A percentile compares a stretch with the other conserved stretches of the same genome.
phyloP scores from a whole-genome alignment of 176 grass and related monocot genomes.

The Oryza nivara region DNA sequence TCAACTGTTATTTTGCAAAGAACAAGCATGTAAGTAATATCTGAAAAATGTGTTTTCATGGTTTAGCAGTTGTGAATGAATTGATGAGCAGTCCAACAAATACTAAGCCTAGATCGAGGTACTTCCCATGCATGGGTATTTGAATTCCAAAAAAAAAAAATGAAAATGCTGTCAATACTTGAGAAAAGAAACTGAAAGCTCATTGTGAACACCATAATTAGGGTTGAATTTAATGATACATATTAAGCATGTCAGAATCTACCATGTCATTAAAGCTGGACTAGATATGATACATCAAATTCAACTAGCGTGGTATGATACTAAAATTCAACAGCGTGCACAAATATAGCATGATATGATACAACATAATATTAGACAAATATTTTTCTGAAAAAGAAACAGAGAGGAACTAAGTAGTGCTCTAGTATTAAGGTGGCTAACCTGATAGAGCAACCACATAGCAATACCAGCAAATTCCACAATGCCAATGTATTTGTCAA shows the following conservation, averaged over 20 bases:
- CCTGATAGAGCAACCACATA: constrained; percentile 96
- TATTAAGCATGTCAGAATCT: not conserved
- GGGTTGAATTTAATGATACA: not conserved
- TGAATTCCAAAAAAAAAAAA: not conserved
- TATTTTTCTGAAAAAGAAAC: too few species aligned
- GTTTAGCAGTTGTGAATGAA: too few species aligned
- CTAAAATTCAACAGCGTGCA: too few species aligned
- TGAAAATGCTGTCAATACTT: not conserved
- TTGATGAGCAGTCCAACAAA: not conserved
- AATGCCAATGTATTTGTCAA: constrained; percentile 94
- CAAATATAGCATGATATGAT: too few species aligned
- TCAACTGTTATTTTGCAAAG: not conserved
- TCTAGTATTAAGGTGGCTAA: constrained; percentile 35
- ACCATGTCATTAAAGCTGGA: not conserved
- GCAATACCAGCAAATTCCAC: constrained; percentile 91
- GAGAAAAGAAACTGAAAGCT: constrained; percentile 5
- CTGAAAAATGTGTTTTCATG: too few species aligned
- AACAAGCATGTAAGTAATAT: not conserved
- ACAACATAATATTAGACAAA: too few species aligned
- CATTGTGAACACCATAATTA: not conserved
- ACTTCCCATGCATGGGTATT: not conserved
- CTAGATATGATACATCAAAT: too few species aligned
- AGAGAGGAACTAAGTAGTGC: too few species aligned
- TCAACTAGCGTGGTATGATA: too few species aligned
- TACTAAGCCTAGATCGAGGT: not conserved